phyloP scores from a whole-genome alignment of 176 grass and related monocot genomes.

The Musa itinerans region DNA sequence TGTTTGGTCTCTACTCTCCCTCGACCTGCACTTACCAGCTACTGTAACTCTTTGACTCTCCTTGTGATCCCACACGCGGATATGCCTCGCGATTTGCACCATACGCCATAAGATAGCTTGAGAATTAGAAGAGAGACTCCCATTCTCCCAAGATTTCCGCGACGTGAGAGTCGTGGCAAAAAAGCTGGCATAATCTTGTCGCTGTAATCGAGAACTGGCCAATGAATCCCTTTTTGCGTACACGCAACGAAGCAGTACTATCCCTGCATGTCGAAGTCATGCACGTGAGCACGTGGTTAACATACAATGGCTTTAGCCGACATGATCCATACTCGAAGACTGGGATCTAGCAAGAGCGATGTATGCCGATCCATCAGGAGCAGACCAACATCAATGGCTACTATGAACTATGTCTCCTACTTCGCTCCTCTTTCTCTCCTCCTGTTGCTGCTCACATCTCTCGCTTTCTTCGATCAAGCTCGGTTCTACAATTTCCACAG shows the following conservation, averaged over 20 bases:
- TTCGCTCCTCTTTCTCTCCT: constrained; percentile 6
- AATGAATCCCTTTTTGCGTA: neutral
- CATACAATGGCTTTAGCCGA: constrained; percentile 2
- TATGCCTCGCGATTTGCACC: no score
- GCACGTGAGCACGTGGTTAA: neutral
- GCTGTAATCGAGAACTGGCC: no score
- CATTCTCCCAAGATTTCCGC: no score
- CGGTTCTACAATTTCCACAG: constrained; percentile 13
- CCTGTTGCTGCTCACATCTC: constrained; percentile 3
- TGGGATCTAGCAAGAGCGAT: constrained; percentile 16
- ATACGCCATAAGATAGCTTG: no score
- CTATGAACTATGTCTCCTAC: constrained; percentile 12
- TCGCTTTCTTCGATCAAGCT: constrained; percentile 12
- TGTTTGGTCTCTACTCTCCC: no score
- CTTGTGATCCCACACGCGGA: no score
- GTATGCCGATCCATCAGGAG: neutral
- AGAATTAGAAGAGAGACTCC: no score
- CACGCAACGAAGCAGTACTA: neutral
- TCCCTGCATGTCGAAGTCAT: neutral
- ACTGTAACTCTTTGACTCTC: no score
- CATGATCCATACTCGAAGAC: constrained; percentile 29
- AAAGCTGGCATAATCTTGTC: no score
- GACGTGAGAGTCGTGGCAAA: no score
- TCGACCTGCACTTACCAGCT: no score
- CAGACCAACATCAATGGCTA: neutral